Evolutionary conservation across 257 asterid genomes (phyloP).

Genomic region (Nicotiana undulata): DNA sequence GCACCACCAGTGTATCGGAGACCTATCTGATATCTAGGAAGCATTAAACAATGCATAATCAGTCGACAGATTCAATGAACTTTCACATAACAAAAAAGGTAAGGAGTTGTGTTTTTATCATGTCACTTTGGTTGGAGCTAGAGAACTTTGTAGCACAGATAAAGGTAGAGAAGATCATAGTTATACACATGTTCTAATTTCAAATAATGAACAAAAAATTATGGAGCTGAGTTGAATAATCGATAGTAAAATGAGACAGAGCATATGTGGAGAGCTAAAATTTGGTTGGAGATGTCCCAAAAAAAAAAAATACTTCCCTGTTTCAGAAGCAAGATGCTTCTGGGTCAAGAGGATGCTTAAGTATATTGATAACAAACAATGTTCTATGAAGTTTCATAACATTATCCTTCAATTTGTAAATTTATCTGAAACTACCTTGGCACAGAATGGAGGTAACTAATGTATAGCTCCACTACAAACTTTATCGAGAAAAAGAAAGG

Average conservation of each 20-base stretch:
- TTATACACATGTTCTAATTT: not conserved
- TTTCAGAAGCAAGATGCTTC: not conserved
- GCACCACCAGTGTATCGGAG: conserved; percentile 64
- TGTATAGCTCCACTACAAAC: not conserved
- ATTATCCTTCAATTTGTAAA: not conserved
- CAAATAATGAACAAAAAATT: not conserved
- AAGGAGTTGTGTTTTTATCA: not conserved
- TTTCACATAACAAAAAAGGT: not conserved
- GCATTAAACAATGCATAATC: conserved; percentile 12
- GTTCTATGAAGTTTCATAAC: not conserved
- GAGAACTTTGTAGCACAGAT: not conserved
- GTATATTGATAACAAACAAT: not conserved
- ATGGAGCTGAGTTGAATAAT: not conserved
- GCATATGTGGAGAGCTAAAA: not conserved
- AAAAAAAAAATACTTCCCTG: not conserved
- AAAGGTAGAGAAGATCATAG: not conserved
- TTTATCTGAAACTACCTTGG: not conserved
- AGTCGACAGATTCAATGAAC: not conserved
- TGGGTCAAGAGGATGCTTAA: not conserved
- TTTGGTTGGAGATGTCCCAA: not conserved
- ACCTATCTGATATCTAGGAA: conserved; percentile 69
- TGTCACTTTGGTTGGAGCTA: not conserved
- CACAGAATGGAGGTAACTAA: not conserved
- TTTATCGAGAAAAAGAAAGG: not conserved
- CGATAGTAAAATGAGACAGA: not conserved